phyloP scores from a whole-genome alignment of 805 yeast species.

The Wickerhamomyces hampshirensis region DNA sequence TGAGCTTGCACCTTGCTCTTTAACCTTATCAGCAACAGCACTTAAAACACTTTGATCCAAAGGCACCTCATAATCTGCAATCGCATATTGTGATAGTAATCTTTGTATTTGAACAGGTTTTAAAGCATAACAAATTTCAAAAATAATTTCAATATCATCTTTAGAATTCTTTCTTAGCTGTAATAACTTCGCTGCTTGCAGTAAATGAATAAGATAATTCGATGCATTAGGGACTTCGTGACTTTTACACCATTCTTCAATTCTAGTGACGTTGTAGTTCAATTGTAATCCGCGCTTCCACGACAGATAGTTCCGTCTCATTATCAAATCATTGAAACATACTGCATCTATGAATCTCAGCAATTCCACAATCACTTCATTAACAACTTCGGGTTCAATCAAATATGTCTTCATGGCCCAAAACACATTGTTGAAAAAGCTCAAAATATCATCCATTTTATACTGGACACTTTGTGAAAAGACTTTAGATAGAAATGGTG shows the following conservation, averaged over 20 bases:
- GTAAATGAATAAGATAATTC: slow-evolving; percentile 74
- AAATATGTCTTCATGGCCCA: slow-evolving; percentile 92
- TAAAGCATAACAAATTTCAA: slow-evolving; percentile 91
- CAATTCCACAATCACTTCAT: slow-evolving; percentile 78
- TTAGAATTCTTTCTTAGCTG: slow-evolving; percentile 87
- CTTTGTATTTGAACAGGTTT: slow-evolving; percentile 95
- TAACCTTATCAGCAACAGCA: slow-evolving; percentile 76
- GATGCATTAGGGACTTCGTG: slow-evolving; percentile 89
- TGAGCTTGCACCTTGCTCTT: slow-evolving; percentile 47
- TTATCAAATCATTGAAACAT: slow-evolving; percentile 91
- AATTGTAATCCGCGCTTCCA: slow-evolving; percentile 98
- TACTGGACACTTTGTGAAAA: slow-evolving; percentile 67
- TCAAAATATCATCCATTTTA: slow-evolving; percentile 91
- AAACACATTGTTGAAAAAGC: slow-evolving; percentile 83
- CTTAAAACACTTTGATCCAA: slow-evolving; percentile 76
- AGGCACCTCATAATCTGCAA: slow-evolving; percentile 94
- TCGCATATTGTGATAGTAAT: slow-evolving; percentile 79
- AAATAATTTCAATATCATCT: slow-evolving; percentile 86
- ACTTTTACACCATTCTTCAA: slow-evolving; percentile 97
- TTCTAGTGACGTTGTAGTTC: slow-evolving; percentile 91
- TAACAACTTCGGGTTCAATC: slow-evolving; percentile 78
- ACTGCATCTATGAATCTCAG: slow-evolving; percentile 84
- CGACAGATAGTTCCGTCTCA: slow-evolving; percentile 90
- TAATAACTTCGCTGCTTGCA: slow-evolving; percentile 88
- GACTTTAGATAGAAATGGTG: slow-evolving; percentile 77